Base-by-base conservation (phyloP, 2,329 filamentous ascomycete genomes). In the Malbranchea zuffiana region DNA sequence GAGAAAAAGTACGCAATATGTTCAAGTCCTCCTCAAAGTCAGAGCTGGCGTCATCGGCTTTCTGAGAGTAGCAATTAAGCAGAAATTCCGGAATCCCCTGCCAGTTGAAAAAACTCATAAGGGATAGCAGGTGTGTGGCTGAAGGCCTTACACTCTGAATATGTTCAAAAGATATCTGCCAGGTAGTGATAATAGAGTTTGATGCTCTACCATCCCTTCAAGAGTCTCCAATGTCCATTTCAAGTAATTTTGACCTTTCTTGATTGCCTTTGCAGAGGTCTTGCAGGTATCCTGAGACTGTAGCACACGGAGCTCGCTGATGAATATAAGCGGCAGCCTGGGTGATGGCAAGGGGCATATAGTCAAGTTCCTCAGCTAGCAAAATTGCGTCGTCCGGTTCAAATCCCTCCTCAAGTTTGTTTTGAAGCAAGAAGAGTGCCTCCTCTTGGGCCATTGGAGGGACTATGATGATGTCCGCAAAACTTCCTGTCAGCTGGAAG, bases 151-250 rank as follows among this genome's bases (percentile, higher is more conserved):
- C 26, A 1, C 39, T n/a, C 8, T 19, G 42, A 3, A 61, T 52
- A 37, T n/a, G n/a, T n/a, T n/a, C n/a, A n/a, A n/a, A n/a, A n/a
- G n/a, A n/a, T n/a, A n/a, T n/a, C n/a, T n/a, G 41, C 56, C 54
- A 61, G 0, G 56, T 60, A 1, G 39, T 47, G 1, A 54, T 50
- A 1, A 62, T 48, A 2, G 58, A 54, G 20, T 59, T 61, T 3
- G 35, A 35, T 2, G 44, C 40, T n/a, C 40, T n/a, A 10, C 16
- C 21, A 27, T 53, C 51, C 32, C 51, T 43, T 10, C 50, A 49
- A 12, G 40, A 32, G 30, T 54, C 46, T 19, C 34, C 39, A 17
- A 25, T 24, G 12, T 47, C 42, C 2, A 39, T 12, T 6, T 43
- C 23, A 7, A 55, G 40, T n/a, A 55, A 41, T 23, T 17, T 51